Conservation (phyloP, 2,329 filamentous ascomycete species). For the Apiospora aurea region DNA sequence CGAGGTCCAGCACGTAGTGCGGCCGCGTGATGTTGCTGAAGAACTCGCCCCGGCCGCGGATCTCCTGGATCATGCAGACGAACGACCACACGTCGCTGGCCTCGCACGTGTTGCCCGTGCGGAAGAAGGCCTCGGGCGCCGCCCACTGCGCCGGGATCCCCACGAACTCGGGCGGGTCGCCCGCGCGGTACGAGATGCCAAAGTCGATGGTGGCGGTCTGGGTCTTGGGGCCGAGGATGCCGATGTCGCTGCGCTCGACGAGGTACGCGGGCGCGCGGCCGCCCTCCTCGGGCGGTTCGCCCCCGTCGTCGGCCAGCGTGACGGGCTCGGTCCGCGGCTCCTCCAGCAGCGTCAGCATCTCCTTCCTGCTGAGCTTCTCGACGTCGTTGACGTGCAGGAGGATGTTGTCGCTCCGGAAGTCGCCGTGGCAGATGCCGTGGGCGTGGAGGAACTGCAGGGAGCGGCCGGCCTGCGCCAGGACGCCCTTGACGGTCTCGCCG, state of each 20-base stretch:
- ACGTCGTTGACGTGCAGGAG: constrained; percentile 23
- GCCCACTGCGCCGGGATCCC: constrained; percentile 2
- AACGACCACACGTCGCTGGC: constrained; percentile 19
- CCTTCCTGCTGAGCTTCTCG: constrained; percentile 22
- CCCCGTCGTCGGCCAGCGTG: neutral
- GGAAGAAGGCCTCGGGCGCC: constrained; percentile 20
- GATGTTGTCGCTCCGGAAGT: constrained; percentile 23
- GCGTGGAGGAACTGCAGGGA: constrained; percentile 6
- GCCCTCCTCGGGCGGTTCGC: neutral
- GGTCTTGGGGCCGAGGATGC: neutral
- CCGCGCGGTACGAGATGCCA: neutral
- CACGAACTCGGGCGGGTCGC: neutral
- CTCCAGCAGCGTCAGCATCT: constrained; percentile 19
- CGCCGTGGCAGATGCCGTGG: constrained; percentile 25
- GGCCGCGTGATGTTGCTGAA: neutral
- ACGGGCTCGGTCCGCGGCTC: neutral
- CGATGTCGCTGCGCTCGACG: neutral
- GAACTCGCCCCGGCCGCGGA: neutral
- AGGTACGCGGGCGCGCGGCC: constrained; percentile 1
- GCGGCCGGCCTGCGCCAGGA: constrained; percentile 6
- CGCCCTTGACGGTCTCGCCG: neutral
- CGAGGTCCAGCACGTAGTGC: neutral
- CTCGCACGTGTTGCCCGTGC: neutral
- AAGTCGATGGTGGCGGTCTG: constrained; percentile 18
- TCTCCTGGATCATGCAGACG: constrained; percentile 1